Evolutionary conservation across 768 basidiomycete species (phyloP).

Genomic region (Podaxis sp.): DNA sequence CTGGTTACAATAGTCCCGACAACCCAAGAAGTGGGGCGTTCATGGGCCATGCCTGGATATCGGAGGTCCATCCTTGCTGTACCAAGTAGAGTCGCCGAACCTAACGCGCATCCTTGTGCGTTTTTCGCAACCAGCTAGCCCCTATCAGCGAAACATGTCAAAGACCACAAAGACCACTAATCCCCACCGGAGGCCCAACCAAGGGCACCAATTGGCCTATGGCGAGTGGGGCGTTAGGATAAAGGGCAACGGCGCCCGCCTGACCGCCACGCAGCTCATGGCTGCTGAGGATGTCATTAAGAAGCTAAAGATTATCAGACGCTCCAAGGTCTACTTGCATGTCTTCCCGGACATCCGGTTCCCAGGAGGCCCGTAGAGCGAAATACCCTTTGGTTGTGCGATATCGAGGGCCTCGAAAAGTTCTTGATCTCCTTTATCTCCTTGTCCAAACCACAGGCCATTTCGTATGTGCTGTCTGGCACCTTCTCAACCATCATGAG

Average conservation of each 20-base stretch:
- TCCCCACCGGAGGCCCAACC: slow-evolving; percentile 86
- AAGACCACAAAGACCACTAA: slow-evolving; percentile 89
- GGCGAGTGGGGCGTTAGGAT: slow-evolving; percentile 93
- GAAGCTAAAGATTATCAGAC: slow-evolving; percentile 86
- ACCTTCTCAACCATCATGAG: slow-evolving; percentile 1
- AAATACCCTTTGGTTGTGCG: slow-evolving; percentile 94
- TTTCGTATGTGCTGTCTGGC: slow-evolving; percentile 98
- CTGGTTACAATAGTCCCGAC: too few species aligned
- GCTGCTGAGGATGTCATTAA: slow-evolving; percentile 86
- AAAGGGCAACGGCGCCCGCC: slow-evolving; percentile 73
- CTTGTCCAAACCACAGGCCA: slow-evolving; percentile 98
- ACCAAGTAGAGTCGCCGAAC: slow-evolving; percentile 22
- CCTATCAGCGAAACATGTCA: slow-evolving; percentile 81
- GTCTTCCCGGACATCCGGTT: slow-evolving; percentile 96
- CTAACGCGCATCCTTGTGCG: slow-evolving; percentile 36
- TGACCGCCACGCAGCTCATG: slow-evolving; percentile 88
- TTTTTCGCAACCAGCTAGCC: slow-evolving; percentile 64
- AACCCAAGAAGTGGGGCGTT: too few species aligned
- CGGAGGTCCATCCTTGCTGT: slow-evolving; percentile 17
- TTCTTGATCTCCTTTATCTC: slow-evolving; percentile 97
- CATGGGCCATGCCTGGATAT: too few species aligned
- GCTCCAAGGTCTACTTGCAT: slow-evolving; percentile 79
- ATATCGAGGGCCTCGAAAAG: slow-evolving; percentile 95
- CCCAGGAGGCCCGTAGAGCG: slow-evolving; percentile 78
- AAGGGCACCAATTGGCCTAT: slow-evolving; percentile 88